Percentiles rank a stretch among this genome's conserved stretches.
Conservation (phyloP, 768 basidiomycete genomes). For the Leccinum uliginosum region DNA sequence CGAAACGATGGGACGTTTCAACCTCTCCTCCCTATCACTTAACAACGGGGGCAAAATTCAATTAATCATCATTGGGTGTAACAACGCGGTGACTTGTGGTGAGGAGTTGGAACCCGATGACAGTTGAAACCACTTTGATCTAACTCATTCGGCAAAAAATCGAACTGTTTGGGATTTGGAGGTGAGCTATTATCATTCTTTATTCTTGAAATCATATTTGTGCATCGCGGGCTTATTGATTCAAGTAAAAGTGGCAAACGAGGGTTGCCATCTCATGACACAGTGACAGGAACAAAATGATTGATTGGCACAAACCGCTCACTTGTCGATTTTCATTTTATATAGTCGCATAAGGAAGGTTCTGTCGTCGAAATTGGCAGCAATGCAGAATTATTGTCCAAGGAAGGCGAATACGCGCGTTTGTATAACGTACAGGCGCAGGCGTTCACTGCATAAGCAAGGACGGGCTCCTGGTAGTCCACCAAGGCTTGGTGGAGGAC, state of each 20-base stretch:
- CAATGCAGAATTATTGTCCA: slow-evolving; percentile 28
- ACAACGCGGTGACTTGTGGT: background rate
- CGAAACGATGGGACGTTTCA: background rate
- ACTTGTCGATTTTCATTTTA: too few species aligned
- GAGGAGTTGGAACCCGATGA: background rate
- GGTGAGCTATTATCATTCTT: background rate
- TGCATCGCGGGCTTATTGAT: background rate
- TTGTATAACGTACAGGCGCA: slow-evolving; percentile 32
- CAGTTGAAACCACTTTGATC: background rate
- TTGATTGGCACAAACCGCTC: background rate
- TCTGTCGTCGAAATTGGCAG: slow-evolving; percentile 30
- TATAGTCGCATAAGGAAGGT: too few species aligned
- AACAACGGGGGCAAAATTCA: too few species aligned
- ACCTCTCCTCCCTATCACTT: background rate
- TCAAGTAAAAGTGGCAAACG: background rate
- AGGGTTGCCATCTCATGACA: background rate
- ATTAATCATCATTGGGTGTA: background rate
- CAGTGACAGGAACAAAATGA: background rate
- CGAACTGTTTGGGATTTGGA: background rate
- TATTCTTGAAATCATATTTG: background rate
- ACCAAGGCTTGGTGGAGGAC: too few species aligned
- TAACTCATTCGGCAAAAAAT: background rate
- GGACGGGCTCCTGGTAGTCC: too few species aligned
- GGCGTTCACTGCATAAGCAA: slow-evolving; percentile 17
- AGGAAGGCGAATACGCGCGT: slow-evolving; percentile 30